These are phyloP conservation scores for Flaveria floridana DNA, from an alignment of 140 eudicot genomes.

Conservation along the genomic window DNA sequence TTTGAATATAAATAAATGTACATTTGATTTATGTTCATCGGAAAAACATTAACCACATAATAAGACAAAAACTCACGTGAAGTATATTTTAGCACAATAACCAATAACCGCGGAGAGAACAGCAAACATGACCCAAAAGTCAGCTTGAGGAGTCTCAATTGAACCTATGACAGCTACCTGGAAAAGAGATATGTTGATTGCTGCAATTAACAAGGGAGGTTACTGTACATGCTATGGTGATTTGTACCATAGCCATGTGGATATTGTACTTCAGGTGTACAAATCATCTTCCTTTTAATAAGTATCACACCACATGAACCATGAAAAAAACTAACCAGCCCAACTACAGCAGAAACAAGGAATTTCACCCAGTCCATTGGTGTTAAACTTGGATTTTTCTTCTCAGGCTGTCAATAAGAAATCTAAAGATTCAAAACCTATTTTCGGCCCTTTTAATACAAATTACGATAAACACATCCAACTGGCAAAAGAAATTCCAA, in stretches of 20 bases:
- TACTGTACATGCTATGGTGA: neutral
- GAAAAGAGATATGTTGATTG: slow-evolving; percentile 18
- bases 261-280: neutral
- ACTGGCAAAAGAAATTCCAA: neutral
- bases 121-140: slow-evolving; percentile 92
- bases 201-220: slow-evolving; percentile 4
- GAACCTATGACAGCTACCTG: slow-evolving; percentile 93
- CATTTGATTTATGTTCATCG: slow-evolving; percentile 6
- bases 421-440: too few relatives aligned
- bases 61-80: slow-evolving; percentile 56
- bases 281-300: slow-evolving; percentile 6
- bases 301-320: neutral
- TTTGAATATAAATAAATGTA: slow-evolving; percentile 2
- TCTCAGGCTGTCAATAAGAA: slow-evolving; percentile 69
- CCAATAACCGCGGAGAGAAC: slow-evolving; percentile 83
- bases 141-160: slow-evolving; percentile 84
- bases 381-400: slow-evolving; percentile 92
- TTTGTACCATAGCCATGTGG: slow-evolving; percentile 1
- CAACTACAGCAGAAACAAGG: slow-evolving; percentile 80
- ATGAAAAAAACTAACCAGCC: slow-evolving; percentile 64
- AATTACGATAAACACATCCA: neutral
- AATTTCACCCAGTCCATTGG: slow-evolving; percentile 98
- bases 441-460: too few relatives aligned
- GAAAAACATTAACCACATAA: slow-evolving; percentile 22
- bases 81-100: slow-evolving; percentile 90